Conservation (phyloP, 1,139 yeast species). For the Protomyces arabidopsidicola region DNA sequence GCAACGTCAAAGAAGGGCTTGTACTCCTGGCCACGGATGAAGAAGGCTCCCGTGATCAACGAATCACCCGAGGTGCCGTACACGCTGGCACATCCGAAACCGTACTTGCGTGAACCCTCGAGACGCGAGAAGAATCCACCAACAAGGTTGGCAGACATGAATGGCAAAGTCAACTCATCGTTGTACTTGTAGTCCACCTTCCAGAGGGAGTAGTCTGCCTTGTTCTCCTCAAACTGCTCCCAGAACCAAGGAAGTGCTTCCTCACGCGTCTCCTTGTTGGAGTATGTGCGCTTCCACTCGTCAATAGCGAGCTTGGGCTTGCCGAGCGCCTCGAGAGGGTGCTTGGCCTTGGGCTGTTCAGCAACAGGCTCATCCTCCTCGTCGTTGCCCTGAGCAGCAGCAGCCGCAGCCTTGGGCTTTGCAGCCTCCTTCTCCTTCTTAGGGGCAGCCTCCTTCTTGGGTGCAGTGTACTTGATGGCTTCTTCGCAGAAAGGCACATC, state of each 20-base stretch:
- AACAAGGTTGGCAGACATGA: constrained; percentile 96
- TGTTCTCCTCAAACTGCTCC: constrained; percentile 71
- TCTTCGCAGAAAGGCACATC: constrained; percentile 26
- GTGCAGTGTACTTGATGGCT: constrained; percentile 60
- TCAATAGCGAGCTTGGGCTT: constrained; percentile 60
- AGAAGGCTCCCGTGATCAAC: constrained; percentile 92
- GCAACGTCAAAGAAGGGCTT: constrained; percentile 95
- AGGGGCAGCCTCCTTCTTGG: constrained; percentile 55
- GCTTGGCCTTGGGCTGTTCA: constrained; percentile 51
- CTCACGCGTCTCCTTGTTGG: constrained; percentile 95
- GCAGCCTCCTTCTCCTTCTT: constrained; percentile 35
- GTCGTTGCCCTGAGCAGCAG: constrained; percentile 21
- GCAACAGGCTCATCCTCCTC: constrained; percentile 29
- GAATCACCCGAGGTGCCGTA: constrained; percentile 98
- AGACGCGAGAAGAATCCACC: constrained; percentile 99
- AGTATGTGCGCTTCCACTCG: constrained; percentile 95
- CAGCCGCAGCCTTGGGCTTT: constrained; percentile 10
- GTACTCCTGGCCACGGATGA: constrained; percentile 90
- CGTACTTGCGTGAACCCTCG: constrained; percentile 82
- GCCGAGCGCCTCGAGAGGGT: constrained; percentile 84
- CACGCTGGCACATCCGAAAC: constrained; percentile 90
- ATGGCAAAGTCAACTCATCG: constrained; percentile 92
- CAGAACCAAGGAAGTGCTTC: constrained; percentile 97
- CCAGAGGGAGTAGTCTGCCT: constrained; percentile 92
- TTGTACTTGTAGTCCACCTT: constrained; percentile 93